phyloP scores from a whole-genome alignment of 176 grass and related monocot species.

The Puccinellia tenuiflora region DNA sequence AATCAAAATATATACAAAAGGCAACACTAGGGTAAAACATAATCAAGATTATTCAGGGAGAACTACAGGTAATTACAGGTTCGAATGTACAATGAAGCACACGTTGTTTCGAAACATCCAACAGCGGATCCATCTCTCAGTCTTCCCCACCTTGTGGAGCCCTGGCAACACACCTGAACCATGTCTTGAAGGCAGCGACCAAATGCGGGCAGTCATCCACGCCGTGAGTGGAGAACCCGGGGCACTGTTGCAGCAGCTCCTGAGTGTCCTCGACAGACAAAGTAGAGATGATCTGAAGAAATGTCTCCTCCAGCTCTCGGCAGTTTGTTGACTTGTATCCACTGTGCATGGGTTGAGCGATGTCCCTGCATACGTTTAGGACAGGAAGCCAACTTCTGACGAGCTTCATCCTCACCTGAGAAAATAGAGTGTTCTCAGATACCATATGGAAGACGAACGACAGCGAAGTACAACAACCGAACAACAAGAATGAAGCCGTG shows the following conservation, averaged over 20 bases:
- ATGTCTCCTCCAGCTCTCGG: conserved; percentile 68
- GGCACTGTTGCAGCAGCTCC: conserved; percentile 67
- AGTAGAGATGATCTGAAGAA: conserved; percentile 86
- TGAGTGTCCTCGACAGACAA: conserved; percentile 54
- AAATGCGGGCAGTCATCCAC: conserved; percentile 27
- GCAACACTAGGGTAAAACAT: no score
- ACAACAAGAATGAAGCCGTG: not conserved
- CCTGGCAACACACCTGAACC: conserved; percentile 30
- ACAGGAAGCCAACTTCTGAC: conserved; percentile 86
- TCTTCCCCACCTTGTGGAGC: conserved; percentile 10
- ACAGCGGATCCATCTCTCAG: not conserved
- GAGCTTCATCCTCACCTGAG: conserved; percentile 64
- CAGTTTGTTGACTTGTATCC: conserved; percentile 51
- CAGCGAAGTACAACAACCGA: not conserved
- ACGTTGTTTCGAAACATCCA: not conserved
- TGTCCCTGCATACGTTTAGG: conserved; percentile 67
- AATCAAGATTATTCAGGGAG: conserved; percentile 5
- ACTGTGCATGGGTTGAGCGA: conserved; percentile 41
- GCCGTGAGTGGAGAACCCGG: conserved; percentile 71
- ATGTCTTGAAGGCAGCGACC: conserved; percentile 30
- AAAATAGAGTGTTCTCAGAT: not conserved
- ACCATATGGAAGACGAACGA: not conserved
- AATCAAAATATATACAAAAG: no score
- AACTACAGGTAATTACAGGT: conserved; percentile 1
- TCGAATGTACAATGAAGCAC: not conserved